Evolutionary conservation across 768 basidiomycete genomes (phyloP).

Genomic region (Cyathus striatus): DNA sequence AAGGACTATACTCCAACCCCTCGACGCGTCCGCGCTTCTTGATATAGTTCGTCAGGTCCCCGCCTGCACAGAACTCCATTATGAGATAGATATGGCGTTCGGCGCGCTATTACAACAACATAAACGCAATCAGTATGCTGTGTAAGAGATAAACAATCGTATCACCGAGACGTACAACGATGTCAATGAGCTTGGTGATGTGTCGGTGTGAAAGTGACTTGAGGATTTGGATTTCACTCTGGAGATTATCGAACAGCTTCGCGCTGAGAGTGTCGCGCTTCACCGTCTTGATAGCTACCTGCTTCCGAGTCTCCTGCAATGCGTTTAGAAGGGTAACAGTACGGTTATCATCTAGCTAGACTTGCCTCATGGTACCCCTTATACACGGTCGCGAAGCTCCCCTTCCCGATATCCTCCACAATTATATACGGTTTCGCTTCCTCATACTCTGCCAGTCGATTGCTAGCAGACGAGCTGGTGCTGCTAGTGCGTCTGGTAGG

Average conservation of each 20-base stretch:
- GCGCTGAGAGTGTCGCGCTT: conserved; percentile 80
- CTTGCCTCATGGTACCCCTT: conserved; percentile 87
- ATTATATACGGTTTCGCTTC: conserved; percentile 77
- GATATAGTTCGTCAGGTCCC: conserved; percentile 95
- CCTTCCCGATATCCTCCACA: conserved; percentile 74
- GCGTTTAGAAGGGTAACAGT: not conserved
- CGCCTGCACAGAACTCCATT: conserved; percentile 96
- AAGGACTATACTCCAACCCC: conserved; percentile 76
- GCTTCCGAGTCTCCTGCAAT: conserved; percentile 63
- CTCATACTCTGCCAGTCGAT: conserved; percentile 45
- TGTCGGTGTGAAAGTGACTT: conserved; percentile 91
- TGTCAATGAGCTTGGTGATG: conserved; percentile 89
- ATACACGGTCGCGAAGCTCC: conserved; percentile 95
- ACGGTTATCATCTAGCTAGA: conserved; percentile 1
- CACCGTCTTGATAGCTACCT: conserved; percentile 94
- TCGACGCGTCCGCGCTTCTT: conserved; percentile 95
- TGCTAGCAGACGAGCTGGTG: not conserved
- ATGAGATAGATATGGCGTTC: conserved; percentile 87
- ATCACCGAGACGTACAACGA: conserved; percentile 66
- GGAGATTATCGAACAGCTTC: conserved; percentile 96
- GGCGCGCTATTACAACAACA: conserved; percentile 53
- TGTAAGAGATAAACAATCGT: too few relatives aligned
- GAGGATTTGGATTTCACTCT: conserved; percentile 95
- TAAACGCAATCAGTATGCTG: too few relatives aligned
- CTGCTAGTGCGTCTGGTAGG: not conserved